Percentiles rank a stretch among this genome's conserved stretches.
Conservation (phyloP, 495 filamentous ascomycete genomes). For the Talaromyces wortmannii region DNA sequence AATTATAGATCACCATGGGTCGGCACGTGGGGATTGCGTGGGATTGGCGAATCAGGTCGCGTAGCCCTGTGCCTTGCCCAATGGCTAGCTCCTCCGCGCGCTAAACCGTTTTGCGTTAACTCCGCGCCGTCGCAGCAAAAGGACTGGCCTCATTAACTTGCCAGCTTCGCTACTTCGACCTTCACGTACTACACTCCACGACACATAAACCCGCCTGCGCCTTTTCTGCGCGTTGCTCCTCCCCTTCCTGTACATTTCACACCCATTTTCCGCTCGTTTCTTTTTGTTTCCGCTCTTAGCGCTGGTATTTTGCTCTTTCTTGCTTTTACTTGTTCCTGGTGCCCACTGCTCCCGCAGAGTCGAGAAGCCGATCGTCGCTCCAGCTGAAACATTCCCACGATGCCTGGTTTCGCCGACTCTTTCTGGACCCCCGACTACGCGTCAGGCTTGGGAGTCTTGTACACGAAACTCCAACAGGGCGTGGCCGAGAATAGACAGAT, state of each 20-base stretch:
- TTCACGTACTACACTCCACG: background rate
- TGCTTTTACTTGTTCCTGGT: background rate
- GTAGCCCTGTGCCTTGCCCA: background rate
- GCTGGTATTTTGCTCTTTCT: background rate
- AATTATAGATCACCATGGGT: background rate
- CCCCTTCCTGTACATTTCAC: slow-evolving; percentile 2
- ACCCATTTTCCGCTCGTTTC: background rate
- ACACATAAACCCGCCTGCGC: background rate
- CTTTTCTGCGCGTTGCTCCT: slow-evolving; percentile 12
- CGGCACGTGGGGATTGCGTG: background rate
- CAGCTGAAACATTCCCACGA: slow-evolving; percentile 24
- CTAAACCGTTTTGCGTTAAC: background rate
- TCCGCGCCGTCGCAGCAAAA: background rate
- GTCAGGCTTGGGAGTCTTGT: slow-evolving; percentile 88
- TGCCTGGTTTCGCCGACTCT: slow-evolving; percentile 87
- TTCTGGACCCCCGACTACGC: slow-evolving; percentile 96
- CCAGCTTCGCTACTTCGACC: background rate
- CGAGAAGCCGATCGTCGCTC: background rate
- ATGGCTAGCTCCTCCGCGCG: background rate
- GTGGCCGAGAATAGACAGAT: slow-evolving; percentile 93
- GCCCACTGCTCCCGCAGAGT: background rate
- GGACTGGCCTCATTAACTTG: background rate
- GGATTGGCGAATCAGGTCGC: background rate
- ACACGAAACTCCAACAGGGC: slow-evolving; percentile 94
- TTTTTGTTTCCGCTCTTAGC: background rate